Conservation (phyloP, 1,284 basidiomycete genomes). For the Coniferiporia weirii region DNA sequence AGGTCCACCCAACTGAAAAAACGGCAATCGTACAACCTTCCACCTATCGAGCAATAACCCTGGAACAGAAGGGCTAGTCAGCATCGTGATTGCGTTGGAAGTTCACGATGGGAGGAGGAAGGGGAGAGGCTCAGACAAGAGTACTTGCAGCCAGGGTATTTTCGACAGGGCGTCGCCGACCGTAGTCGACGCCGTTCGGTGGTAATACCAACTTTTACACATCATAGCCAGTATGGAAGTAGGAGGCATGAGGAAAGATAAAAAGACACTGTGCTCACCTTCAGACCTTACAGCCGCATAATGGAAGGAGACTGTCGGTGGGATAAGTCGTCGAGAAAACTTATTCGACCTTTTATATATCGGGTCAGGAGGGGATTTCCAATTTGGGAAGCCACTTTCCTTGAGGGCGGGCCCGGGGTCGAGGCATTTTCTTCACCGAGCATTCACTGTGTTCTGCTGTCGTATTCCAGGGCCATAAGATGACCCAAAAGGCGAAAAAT, state of each 20-base stretch:
- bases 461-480: neutral
- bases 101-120: neutral
- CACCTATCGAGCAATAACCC: too few relatives aligned
- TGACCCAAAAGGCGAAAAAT: neutral
- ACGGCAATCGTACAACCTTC: too few relatives aligned
- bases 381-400: too few relatives aligned
- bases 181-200: constrained; percentile 7
- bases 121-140: constrained; percentile 11
- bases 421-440: too few relatives aligned
- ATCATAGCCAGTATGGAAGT: neutral
- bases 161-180: constrained; percentile 11
- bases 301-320: neutral
- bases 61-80: neutral
- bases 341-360: too few relatives aligned
- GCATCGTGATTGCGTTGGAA: neutral
- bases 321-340: too few relatives aligned
- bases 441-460: neutral
- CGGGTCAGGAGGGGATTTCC: too few relatives aligned
- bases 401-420: too few relatives aligned
- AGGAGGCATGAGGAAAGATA: neutral
- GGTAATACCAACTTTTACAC: constrained; percentile 19
- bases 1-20: too few relatives aligned
- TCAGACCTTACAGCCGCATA: neutral
- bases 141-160: constrained; percentile 16
- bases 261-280: neutral